These are phyloP conservation scores for Epichloe coenophiala DNA, from an alignment of 2,329 filamentous ascomycete species.

Conservation along the genomic window DNA sequence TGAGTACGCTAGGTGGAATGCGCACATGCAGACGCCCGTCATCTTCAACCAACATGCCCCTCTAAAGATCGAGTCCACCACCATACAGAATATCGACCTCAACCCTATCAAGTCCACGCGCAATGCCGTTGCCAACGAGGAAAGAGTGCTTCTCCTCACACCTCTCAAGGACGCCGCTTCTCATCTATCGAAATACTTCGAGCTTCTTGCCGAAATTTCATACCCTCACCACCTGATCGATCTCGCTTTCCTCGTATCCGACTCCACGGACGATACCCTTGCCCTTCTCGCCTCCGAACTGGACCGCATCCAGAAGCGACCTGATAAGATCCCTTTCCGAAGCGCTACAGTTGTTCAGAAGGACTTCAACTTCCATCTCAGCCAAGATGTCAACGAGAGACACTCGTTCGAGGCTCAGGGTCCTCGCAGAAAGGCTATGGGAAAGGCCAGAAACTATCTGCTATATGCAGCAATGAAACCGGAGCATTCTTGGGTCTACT, in stretches of 20 bases:
- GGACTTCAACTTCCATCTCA: slow-evolving; percentile 66
- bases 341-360: slow-evolving; percentile 81
- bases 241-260: slow-evolving; percentile 84
- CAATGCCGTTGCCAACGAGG: slow-evolving; percentile 65
- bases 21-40: slow-evolving; percentile 80
- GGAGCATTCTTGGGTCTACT: slow-evolving; percentile 97
- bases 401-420: slow-evolving; percentile 82
- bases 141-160: slow-evolving; percentile 82
- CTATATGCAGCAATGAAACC: slow-evolving; percentile 73
- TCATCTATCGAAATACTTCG: slow-evolving; percentile 81
- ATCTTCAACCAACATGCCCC: slow-evolving; percentile 92
- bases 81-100: slow-evolving; percentile 69
- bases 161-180: slow-evolving; percentile 79
- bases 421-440: slow-evolving; percentile 81
- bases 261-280: slow-evolving; percentile 81
- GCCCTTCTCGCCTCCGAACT: slow-evolving; percentile 76
- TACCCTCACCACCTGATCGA: slow-evolving; percentile 96
- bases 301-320: slow-evolving; percentile 71
- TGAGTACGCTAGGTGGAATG: slow-evolving; percentile 80
- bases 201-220: slow-evolving; percentile 75
- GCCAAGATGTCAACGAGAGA: slow-evolving; percentile 68
- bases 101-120: slow-evolving; percentile 73
- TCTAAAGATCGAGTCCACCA: slow-evolving; percentile 66
- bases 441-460: slow-evolving; percentile 81
- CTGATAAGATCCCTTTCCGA: slow-evolving; percentile 70